phyloP scores from a whole-genome alignment of 805 yeast genomes.

The Torulaspora indica region DNA sequence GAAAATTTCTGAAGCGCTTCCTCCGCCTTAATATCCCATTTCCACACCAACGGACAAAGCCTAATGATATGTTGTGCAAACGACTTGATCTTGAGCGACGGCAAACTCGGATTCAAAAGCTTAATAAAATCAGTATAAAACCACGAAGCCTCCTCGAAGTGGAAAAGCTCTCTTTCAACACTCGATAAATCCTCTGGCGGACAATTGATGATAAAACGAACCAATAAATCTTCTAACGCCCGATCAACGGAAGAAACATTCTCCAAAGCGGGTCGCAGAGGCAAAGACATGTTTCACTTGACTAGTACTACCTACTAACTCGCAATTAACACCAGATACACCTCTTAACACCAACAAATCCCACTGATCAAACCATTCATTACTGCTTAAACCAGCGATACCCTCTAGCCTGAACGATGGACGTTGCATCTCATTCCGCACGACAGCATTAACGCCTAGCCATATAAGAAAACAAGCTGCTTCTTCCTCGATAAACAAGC shows the following conservation, averaged over 20 bases:
- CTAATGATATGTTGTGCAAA: slow-evolving; percentile 67
- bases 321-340: background rate
- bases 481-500: too few species aligned
- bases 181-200: slow-evolving; percentile 82
- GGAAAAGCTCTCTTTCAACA: slow-evolving; percentile 71
- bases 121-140: slow-evolving; percentile 83
- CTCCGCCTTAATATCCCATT: slow-evolving; percentile 72
- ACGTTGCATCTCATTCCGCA: background rate
- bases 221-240: slow-evolving; percentile 79
- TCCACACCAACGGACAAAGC: slow-evolving; percentile 72
- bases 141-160: slow-evolving; percentile 98
- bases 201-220: slow-evolving; percentile 83
- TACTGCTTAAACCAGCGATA: too few species aligned
- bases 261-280: slow-evolving; percentile 50
- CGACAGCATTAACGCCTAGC: background rate
- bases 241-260: slow-evolving; percentile 60
- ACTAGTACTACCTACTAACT: too few species aligned
- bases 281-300: slow-evolving; percentile 52
- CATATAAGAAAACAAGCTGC: too few species aligned
- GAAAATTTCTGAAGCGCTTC: slow-evolving; percentile 77
- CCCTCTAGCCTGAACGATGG: background rate
- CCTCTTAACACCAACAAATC: background rate
- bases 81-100: slow-evolving; percentile 67
- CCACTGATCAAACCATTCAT: too few species aligned
- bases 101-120: slow-evolving; percentile 66